Conservation (phyloP, 768 basidiomycete genomes). For the Rhodotorula paludigena region DNA sequence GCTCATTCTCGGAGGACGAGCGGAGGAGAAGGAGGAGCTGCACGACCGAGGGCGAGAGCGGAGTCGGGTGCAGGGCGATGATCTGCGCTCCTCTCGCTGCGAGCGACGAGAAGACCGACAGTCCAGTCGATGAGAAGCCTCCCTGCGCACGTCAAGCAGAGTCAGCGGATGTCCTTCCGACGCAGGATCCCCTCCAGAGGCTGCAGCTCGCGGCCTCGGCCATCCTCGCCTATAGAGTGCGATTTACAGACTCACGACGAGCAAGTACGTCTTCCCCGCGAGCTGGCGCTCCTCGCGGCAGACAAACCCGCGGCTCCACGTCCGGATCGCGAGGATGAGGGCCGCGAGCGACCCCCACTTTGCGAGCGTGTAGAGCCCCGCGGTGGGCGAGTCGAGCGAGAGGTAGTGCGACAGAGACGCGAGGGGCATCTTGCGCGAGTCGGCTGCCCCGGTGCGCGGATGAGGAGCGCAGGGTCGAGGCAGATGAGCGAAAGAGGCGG, state of each 20-base stretch:
- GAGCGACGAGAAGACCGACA: slow-evolving; percentile 62
- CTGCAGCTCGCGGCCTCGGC: neutral
- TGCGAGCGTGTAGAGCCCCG: neutral
- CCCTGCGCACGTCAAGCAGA: neutral
- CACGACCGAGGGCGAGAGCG: slow-evolving; percentile 54
- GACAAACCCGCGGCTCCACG: slow-evolving; percentile 15
- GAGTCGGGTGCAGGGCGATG: slow-evolving; percentile 61
- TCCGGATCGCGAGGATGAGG: neutral
- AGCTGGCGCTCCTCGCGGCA: slow-evolving; percentile 14
- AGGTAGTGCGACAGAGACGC: neutral
- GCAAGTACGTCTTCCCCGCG: slow-evolving; percentile 18
- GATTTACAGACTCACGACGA: neutral
- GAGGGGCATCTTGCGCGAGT: neutral
- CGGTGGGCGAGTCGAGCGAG: neutral
- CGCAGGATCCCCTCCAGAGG: neutral
- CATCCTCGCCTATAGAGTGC: neutral
- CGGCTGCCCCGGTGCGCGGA: too few relatives aligned
- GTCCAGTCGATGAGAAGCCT: slow-evolving; percentile 44
- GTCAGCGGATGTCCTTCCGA: neutral
- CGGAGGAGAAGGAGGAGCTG: slow-evolving; percentile 65
- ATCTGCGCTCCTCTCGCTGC: slow-evolving; percentile 73
- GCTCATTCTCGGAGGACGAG: slow-evolving; percentile 64
- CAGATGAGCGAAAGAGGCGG: neutral
- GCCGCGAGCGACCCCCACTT: neutral
- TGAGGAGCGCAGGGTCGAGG: neutral